A percentile compares a stretch with the other conserved stretches of the same genome.
Evolutionary conservation across 768 basidiomycete genomes (phyloP).

Genomic region (Cubamyces lactineus): DNA sequence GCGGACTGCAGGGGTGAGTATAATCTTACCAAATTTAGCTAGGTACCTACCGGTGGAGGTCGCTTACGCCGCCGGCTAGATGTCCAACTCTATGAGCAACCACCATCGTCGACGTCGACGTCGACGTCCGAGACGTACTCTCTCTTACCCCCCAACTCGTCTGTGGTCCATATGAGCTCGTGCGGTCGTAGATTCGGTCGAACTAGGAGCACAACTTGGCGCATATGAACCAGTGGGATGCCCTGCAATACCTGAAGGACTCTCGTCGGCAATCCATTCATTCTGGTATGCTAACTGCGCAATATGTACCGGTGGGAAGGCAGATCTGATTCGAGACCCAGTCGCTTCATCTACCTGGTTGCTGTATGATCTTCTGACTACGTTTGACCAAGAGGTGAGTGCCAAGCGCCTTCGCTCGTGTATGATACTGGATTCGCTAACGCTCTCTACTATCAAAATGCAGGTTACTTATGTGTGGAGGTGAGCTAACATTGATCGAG

Average conservation of each 20-base stretch:
- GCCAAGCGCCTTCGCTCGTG: not conserved
- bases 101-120: constrained; percentile 11
- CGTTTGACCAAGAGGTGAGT: constrained; percentile 17
- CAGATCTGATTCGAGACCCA: not conserved
- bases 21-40: constrained; percentile 7
- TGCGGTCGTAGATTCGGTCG: not conserved
- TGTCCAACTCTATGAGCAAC: constrained; percentile 11
- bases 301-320: not conserved
- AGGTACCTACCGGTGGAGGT: constrained; percentile 7
- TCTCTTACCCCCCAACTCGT: not conserved
- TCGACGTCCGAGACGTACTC: not conserved
- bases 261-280: constrained; percentile 10
- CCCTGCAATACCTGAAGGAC: not conserved
- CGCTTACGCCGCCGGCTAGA: constrained; percentile 5
- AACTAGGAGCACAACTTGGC: not conserved
- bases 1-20: not conserved
- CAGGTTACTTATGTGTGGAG: constrained; percentile 20
- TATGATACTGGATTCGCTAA: not conserved
- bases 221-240: constrained; percentile 14
- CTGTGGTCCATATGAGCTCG: constrained; percentile 6
- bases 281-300: not conserved
- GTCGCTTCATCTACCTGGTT: constrained; percentile 12
- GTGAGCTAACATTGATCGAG: too few relatives aligned
- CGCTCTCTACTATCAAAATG: not conserved
- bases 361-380: constrained; percentile 18